phyloP scores from a whole-genome alignment of 2,329 filamentous ascomycete genomes.

The Botrytis pseudocinerea region DNA sequence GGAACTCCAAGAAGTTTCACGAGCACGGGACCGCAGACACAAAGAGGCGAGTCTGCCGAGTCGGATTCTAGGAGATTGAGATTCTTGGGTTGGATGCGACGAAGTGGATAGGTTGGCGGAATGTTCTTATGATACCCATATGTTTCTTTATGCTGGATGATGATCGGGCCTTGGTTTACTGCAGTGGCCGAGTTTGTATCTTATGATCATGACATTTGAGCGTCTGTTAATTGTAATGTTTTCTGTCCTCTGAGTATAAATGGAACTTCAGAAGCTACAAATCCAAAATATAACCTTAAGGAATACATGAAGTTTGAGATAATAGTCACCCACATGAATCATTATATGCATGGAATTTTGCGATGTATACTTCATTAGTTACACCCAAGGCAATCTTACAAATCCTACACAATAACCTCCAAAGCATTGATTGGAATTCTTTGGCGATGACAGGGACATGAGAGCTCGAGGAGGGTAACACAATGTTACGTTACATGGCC shows the following conservation, averaged over 20 bases:
- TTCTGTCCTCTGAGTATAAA: neutral
- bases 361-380: neutral
- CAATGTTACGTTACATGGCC: neutral
- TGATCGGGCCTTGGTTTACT: neutral
- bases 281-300: neutral
- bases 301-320: neutral
- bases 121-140: neutral
- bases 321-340: neutral
- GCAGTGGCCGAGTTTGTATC: neutral
- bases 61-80: neutral
- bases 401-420: neutral
- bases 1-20: neutral
- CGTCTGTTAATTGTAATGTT: neutral
- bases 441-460: neutral
- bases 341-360: neutral
- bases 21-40: neutral
- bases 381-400: neutral
- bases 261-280: neutral
- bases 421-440: neutral
- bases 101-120: neutral
- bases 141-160: neutral
- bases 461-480: neutral
- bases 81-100: neutral
- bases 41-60: neutral
- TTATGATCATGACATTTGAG: neutral